Evolutionary conservation across 768 basidiomycete species (phyloP).

Genomic region (Hypholoma fasciculare): DNA sequence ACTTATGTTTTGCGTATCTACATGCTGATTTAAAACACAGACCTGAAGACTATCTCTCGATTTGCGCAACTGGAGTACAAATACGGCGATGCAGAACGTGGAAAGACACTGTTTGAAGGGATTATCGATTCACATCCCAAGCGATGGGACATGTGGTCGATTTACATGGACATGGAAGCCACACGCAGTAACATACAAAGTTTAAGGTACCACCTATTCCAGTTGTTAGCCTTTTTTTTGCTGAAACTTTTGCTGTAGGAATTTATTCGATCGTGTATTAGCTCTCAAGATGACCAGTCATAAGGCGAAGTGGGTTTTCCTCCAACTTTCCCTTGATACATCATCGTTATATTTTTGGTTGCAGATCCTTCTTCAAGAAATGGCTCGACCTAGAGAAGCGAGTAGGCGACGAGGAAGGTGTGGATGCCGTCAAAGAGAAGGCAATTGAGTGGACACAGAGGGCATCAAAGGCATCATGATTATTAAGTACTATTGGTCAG

Average conservation of each 20-base stretch:
- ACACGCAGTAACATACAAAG: conserved; percentile 77
- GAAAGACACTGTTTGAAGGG: conserved; percentile 94
- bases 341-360: not conserved
- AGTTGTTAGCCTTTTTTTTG: not conserved
- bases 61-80: conserved; percentile 97
- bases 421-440: conserved; percentile 77
- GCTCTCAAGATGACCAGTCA: conserved; percentile 88
- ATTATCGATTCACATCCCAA: conserved; percentile 95
- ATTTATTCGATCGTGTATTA: conserved; percentile 84
- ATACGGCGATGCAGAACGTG: conserved; percentile 90
- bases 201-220: conserved; percentile 52
- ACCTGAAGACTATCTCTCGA: conserved; percentile 92
- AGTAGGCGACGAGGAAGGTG: conserved; percentile 86
- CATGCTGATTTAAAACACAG: conserved; percentile 37
- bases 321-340: not conserved
- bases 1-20: not conserved
- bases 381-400: conserved; percentile 88
- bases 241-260: conserved; percentile 41
- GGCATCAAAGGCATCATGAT: conserved; percentile 35
- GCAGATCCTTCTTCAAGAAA: conserved; percentile 94
- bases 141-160: conserved; percentile 92
- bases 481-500: conserved; percentile 21
- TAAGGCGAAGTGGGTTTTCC: conserved; percentile 84
- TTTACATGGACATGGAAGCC: conserved; percentile 97
- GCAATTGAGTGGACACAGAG: conserved; percentile 90